phyloP scores from a whole-genome alignment of 768 basidiomycete species.

The Xerocomellus amylosporus region DNA sequence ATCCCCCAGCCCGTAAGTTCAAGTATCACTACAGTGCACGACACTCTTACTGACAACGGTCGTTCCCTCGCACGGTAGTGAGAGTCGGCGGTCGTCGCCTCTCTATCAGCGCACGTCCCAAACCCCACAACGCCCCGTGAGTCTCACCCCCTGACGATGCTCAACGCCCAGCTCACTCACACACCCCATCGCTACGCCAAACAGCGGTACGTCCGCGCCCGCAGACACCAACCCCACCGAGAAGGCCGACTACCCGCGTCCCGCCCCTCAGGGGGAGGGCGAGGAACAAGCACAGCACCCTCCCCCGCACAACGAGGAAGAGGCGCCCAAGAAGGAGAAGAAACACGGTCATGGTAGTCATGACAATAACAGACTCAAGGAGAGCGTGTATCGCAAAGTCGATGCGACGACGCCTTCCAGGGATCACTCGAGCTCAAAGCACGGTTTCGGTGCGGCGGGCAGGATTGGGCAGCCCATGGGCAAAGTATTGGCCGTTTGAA shows the following conservation, averaged over 20 bases:
- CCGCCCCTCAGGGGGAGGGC: slow-evolving; percentile 39
- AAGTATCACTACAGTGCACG: slow-evolving; percentile 10
- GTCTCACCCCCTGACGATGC: neutral
- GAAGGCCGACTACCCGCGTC: slow-evolving; percentile 51
- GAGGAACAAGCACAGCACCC: slow-evolving; percentile 29
- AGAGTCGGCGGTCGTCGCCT: slow-evolving; percentile 52
- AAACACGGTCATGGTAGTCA: slow-evolving; percentile 37
- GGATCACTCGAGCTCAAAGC: slow-evolving; percentile 33
- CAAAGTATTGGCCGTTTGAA: slow-evolving; percentile 37
- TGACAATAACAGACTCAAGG: slow-evolving; percentile 46
- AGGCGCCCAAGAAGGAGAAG: slow-evolving; percentile 48
- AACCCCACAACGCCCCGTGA: slow-evolving; percentile 34
- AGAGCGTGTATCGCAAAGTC: slow-evolving; percentile 44
- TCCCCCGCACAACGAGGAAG: slow-evolving; percentile 46
- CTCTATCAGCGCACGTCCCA: slow-evolving; percentile 43
- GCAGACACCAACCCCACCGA: slow-evolving; percentile 20
- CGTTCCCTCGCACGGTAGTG: slow-evolving; percentile 15
- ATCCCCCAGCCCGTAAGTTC: slow-evolving; percentile 47
- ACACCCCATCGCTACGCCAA: no score
- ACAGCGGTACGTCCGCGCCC: slow-evolving; percentile 1
- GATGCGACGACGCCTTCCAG: slow-evolving; percentile 51
- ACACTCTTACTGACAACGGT: neutral
- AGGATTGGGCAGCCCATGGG: slow-evolving; percentile 61
- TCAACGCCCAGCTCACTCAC: neutral
- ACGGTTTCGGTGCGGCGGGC: slow-evolving; percentile 42